Evolutionary conservation across 2,329 filamentous ascomycete genomes (phyloP), one percentile per base, ranked within the genome.

Genomic region (Camillea tinctor): DNA sequence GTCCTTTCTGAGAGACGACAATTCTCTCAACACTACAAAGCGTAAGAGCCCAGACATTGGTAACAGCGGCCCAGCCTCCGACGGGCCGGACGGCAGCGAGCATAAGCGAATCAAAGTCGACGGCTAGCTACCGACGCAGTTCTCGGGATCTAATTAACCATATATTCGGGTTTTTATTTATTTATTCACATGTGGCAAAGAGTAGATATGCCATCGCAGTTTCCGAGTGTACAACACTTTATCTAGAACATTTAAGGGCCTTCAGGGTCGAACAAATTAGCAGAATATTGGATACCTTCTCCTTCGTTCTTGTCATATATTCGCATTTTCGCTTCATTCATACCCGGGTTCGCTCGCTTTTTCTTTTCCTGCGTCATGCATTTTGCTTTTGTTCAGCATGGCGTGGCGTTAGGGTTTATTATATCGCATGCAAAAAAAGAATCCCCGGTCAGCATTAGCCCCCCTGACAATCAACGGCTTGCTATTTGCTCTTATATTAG

Each of bases 1-100:
- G 2, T 88, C 85, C 60, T 89, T 89, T 66, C 68, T 88, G 57
- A 77, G 85, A 60, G 85, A 88, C 20, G 86, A 88, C 23, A 72
- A 73, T 54, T 69, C 64, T 36, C 56, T 64, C 22, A 68, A 68
- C 19, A 61, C 75, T 0, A 71, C 75, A n/a, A 86, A 86, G 72
- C 76, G 84, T 61, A 87, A 86, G 73, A 86, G 82, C 60, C 83
- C 83, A 1, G 84, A 86, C 8, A 75, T 77, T 40, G 77, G 75
- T 54, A 73, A 71, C 11, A 74, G 71, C n/a, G 75, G 75, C 2
- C 71, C 75, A 1, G 71, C 72, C 8, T 74, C 74, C 1, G 81
- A 83, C 23, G 70, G 74, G 2, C 71, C 76, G 3, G 81, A 81
- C 22, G 72, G 72, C 19, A 75, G 73, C n/a, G 83, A 86, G 23